Base-by-base conservation (phyloP, 1,139 yeast species). In the Meyerozyma smithsonii region DNA sequence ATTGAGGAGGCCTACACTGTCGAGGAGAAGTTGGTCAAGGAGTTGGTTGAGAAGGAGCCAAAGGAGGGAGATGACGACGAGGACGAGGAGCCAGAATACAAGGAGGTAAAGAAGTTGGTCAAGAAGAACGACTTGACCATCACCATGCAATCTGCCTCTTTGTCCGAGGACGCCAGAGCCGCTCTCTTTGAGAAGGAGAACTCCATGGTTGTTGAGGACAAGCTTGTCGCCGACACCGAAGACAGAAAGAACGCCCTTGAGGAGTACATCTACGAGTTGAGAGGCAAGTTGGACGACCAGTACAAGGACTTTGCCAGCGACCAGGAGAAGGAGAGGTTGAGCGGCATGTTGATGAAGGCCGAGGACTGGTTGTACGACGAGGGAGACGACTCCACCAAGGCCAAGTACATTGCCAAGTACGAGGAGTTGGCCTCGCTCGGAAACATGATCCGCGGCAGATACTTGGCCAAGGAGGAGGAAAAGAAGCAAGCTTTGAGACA, bases 321-420 rank as follows among this genome's bases (percentile, higher is more conserved):
- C 46, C 89, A 81, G 58, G 98, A 92, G 77, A 92, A 90, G 79
- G 72, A 73, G 52, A 85, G 78, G 63, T 77, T 92, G 60, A 64
- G 77, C 43, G 85, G 72, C 45, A 75, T 84, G 76, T 79, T 92
- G 62, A 62, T 76, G 60, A 86, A 84, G 64, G 81, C 97, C 51
- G 98, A 94, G 76, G 96, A 92, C 62, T 92, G 99, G 99, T 79
- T 92, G 60, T 94, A 92, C 69, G 96, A 86, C 47, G 98, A 88
- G 43, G 97, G 98, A 59, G 92, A 86, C 62, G 98, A 92, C 64
- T 80, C 97, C 47, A 76, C 90, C 62, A 90, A 92, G 80, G 98
- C 95, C 56, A 88, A 85, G 68, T 92, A 92, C 77, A 84, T 94
- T 70, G 97, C 98, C 60, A 90, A 86, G 72, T 89, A 90, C 71